phyloP scores from a whole-genome alignment of 1,139 yeast genomes.

The Yamadazyma spencermartinsiae region DNA sequence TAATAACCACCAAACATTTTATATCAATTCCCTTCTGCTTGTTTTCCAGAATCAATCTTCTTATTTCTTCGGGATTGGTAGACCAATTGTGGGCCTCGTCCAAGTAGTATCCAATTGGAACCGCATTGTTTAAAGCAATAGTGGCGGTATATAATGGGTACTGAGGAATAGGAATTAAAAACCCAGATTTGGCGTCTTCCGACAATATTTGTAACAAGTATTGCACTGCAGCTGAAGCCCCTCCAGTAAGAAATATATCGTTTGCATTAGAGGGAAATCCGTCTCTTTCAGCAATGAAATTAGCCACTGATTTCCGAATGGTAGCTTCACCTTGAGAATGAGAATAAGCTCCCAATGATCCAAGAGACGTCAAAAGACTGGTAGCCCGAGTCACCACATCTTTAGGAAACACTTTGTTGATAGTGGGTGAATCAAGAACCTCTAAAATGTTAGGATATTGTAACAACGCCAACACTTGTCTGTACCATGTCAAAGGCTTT shows the following conservation, averaged over 20 bases:
- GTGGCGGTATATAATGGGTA: conserved; percentile 96
- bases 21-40: conserved; percentile 58
- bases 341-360: conserved; percentile 93
- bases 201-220: conserved; percentile 72
- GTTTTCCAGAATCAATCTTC: conserved; percentile 53
- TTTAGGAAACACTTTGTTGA: conserved; percentile 45
- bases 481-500: conserved; percentile 89
- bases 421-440: conserved; percentile 18
- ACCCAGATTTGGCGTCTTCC: conserved; percentile 69
- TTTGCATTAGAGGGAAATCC: conserved; percentile 58
- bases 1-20: conserved; percentile 85
- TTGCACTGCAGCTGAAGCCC: conserved; percentile 91
- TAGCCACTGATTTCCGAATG: conserved; percentile 76
- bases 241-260: conserved; percentile 81
- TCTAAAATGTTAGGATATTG: conserved; percentile 76
- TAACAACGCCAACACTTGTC: conserved; percentile 82
- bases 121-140: conserved; percentile 76
- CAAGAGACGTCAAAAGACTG: conserved; percentile 57
- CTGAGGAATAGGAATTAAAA: conserved; percentile 94
- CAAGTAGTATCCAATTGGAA: conserved; percentile 83
- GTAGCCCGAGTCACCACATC: conserved; percentile 79
- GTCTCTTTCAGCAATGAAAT: conserved; percentile 67
- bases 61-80: conserved; percentile 68
- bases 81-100: conserved; percentile 85
- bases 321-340: conserved; percentile 82